Evolutionary conservation across 2,329 filamentous ascomycete species (phyloP).

Genomic region (Pezicula neosporulosa): DNA sequence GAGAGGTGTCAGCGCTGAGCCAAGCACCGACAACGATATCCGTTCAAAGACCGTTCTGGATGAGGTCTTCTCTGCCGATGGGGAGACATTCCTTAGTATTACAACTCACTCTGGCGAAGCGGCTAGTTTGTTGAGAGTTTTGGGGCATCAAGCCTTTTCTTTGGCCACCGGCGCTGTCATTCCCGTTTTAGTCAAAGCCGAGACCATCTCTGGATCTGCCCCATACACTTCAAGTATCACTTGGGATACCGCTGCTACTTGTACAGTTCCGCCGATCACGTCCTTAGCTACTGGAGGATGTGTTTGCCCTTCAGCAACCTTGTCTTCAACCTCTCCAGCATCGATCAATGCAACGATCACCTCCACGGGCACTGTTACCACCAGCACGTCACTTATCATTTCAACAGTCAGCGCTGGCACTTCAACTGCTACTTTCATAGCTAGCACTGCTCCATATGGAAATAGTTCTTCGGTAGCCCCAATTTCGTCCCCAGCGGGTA

Average conservation of each 20-base stretch:
- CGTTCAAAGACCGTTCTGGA: constrained; percentile 49
- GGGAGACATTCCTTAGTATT: constrained; percentile 53
- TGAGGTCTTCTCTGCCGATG: constrained; percentile 51
- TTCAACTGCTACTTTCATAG: neutral
- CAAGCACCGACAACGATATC: constrained; percentile 41
- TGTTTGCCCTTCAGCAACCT: constrained; percentile 19
- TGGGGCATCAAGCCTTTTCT: constrained; percentile 56
- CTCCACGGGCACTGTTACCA: neutral
- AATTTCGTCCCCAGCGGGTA: constrained; percentile 1
- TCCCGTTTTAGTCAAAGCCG: constrained; percentile 61
- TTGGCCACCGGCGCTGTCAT: constrained; percentile 65
- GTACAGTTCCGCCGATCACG: constrained; percentile 38
- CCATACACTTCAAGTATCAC: neutral
- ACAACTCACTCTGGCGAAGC: constrained; percentile 60
- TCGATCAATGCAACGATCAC: constrained; percentile 1
- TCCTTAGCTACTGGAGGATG: constrained; percentile 27
- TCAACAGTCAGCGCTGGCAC: neutral
- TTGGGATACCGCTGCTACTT: constrained; percentile 38
- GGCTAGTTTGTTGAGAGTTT: constrained; percentile 44
- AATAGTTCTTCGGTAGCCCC: neutral
- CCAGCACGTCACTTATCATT: neutral
- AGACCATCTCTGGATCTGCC: constrained; percentile 30
- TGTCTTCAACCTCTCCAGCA: constrained; percentile 8
- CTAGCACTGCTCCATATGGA: neutral
- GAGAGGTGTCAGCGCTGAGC: constrained; percentile 37